Conservation (phyloP, 2,329 filamentous ascomycete species). For the Phialophora expanda region DNA sequence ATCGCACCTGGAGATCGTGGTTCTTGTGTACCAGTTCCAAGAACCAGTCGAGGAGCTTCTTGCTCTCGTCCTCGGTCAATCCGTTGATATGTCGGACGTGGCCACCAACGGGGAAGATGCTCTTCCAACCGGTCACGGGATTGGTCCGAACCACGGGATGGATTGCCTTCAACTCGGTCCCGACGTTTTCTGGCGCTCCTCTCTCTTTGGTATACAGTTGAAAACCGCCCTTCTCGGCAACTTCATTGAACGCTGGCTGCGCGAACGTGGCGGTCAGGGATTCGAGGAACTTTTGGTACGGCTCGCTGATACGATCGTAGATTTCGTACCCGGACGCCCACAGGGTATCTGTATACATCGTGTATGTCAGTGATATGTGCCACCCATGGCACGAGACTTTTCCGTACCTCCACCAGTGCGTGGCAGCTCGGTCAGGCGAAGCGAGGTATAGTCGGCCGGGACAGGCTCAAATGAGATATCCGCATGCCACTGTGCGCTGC, state of each 20-base stretch:
- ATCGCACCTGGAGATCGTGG: constrained; percentile 58
- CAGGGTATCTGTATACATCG: constrained; percentile 57
- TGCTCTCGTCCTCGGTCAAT: constrained; percentile 51
- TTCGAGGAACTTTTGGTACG: constrained; percentile 65
- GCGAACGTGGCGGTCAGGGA: constrained; percentile 62
- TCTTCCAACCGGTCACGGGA: constrained; percentile 68
- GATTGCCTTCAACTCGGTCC: constrained; percentile 54
- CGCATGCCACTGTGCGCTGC: constrained; percentile 57
- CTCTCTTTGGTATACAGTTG: constrained; percentile 52
- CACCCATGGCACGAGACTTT: background rate
- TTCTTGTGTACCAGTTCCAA: constrained; percentile 52
- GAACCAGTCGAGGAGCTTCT: constrained; percentile 52
- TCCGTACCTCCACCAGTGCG: constrained; percentile 51
- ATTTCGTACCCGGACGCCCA: constrained; percentile 72
- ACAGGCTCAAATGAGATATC: constrained; percentile 70
- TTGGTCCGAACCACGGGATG: constrained; percentile 67
- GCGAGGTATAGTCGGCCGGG: constrained; percentile 67
- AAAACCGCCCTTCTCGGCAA: constrained; percentile 47
- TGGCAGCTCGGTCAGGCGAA: constrained; percentile 64
- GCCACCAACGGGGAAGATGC: constrained; percentile 55
- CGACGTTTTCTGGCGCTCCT: constrained; percentile 62
- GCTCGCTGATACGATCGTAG: constrained; percentile 63
- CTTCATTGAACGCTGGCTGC: constrained; percentile 56
- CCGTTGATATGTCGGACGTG: constrained; percentile 52
- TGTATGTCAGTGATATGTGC: background rate